These are phyloP conservation scores for Tetrapisispora fleetii DNA, from an alignment of 805 yeast species.

Conservation along the genomic window DNA sequence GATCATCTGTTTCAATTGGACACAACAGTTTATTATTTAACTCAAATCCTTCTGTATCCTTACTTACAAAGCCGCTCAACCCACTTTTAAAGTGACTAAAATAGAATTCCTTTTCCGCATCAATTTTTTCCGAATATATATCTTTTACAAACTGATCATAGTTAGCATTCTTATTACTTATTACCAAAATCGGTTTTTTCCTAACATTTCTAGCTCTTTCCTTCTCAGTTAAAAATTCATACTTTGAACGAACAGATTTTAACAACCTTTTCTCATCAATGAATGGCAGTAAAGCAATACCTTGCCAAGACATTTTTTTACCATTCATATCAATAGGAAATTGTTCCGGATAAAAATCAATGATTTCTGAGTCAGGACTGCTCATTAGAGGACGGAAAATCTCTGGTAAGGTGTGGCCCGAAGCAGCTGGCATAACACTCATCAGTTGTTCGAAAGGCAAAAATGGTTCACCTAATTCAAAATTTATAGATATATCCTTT, in stretches of 20 bases:
- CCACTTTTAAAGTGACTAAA: constrained; percentile 46
- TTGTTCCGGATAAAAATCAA: constrained; percentile 83
- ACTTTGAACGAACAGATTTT: constrained; percentile 54
- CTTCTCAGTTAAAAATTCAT: constrained; percentile 51
- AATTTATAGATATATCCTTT: constrained; percentile 42
- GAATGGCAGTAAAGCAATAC: constrained; percentile 81
- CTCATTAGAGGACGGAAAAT: constrained; percentile 77
- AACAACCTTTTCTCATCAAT: constrained; percentile 75
- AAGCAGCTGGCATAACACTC: constrained; percentile 93
- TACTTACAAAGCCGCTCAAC: constrained; percentile 46
- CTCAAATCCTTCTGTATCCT: constrained; percentile 27
- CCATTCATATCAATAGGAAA: constrained; percentile 94
- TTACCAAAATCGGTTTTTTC: constrained; percentile 58
- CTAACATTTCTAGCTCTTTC: constrained; percentile 62
- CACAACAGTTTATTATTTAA: constrained; percentile 26
- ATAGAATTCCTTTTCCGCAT: constrained; percentile 18
- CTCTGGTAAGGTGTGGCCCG: constrained; percentile 76
- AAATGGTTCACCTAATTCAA: constrained; percentile 68
- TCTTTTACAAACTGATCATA: constrained; percentile 26
- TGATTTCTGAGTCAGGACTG: constrained; percentile 66
- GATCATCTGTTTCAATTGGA: constrained; percentile 29
- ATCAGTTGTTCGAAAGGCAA: constrained; percentile 86
- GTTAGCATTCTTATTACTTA: constrained; percentile 53
- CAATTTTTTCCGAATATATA: constrained; percentile 23
- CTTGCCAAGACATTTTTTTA: constrained; percentile 91